Conservation (phyloP, 2,329 filamentous ascomycete genomes). For the Aspergillus fischeri region DNA sequence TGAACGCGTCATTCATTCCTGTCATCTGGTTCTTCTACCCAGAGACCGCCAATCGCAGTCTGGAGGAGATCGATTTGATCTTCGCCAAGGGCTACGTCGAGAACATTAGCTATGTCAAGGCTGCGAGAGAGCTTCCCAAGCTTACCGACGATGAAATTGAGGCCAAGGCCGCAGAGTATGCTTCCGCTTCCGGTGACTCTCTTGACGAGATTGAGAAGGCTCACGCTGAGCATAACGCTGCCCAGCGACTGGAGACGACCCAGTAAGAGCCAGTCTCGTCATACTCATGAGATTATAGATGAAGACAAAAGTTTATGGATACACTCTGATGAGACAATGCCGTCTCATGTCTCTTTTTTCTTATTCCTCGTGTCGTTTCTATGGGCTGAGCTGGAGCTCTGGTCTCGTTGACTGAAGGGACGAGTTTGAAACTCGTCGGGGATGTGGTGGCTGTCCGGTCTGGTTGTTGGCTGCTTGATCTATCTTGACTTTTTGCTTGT, state of each 20-base stretch:
- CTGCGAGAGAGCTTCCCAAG: conserved; percentile 30
- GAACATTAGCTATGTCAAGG: conserved; percentile 38
- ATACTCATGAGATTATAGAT: neutral
- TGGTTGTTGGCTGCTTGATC: neutral
- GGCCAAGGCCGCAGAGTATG: conserved; percentile 30
- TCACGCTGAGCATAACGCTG: conserved; percentile 7
- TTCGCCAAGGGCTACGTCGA: conserved; percentile 43
- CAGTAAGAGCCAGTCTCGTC: conserved; percentile 13
- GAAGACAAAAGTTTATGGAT: neutral
- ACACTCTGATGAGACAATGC: neutral
- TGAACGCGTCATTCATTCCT: conserved; percentile 47
- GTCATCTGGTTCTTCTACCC: conserved; percentile 54
- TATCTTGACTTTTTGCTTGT: neutral
- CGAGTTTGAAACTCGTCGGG: neutral
- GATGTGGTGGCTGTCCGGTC: neutral
- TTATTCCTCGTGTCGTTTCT: neutral
- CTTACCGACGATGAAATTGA: conserved; percentile 34
- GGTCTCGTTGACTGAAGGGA: neutral
- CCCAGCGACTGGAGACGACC: conserved; percentile 5
- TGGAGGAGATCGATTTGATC: conserved; percentile 45
- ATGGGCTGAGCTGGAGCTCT: neutral
- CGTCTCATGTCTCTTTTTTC: neutral
- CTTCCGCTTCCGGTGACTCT: conserved; percentile 18
- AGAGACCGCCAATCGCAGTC: conserved; percentile 43
- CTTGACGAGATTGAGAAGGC: conserved; percentile 22